A percentile compares a stretch with the other conserved stretches of the same genome.
Evolutionary conservation across 495 filamentous ascomycete genomes (phyloP).

Genomic region (Friedmanniomyces endolithicus): DNA sequence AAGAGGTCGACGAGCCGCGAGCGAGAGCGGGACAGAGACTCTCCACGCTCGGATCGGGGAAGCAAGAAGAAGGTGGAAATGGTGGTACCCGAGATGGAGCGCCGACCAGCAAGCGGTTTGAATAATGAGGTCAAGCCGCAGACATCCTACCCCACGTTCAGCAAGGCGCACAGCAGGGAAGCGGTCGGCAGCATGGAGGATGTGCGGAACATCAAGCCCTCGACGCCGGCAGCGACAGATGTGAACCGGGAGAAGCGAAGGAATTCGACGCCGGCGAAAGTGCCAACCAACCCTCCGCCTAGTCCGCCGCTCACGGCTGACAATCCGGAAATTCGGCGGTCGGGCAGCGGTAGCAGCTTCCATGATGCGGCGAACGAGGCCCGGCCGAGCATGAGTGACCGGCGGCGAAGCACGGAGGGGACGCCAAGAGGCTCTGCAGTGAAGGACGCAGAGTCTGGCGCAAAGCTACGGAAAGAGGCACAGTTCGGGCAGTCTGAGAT

Average conservation of each 20-base stretch:
- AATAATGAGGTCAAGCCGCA: constrained; percentile 37
- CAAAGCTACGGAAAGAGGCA: constrained; percentile 23
- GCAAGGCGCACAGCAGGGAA: constrained; percentile 82
- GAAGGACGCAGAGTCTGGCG: constrained; percentile 21
- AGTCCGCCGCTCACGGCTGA: constrained; percentile 51
- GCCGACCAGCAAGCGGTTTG: constrained; percentile 25
- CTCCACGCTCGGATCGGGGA: background rate
- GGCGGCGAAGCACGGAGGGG: constrained; percentile 29
- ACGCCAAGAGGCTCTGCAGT: constrained; percentile 11
- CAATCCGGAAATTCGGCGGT: constrained; percentile 38
- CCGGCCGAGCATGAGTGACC: constrained; percentile 33
- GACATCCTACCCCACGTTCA: constrained; percentile 74
- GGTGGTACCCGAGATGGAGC: constrained; percentile 33
- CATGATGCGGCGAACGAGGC: constrained; percentile 25
- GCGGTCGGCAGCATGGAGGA: constrained; percentile 51
- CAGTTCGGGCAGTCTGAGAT: constrained; percentile 13
- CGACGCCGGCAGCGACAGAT: constrained; percentile 72
- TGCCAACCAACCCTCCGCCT: constrained; percentile 36
- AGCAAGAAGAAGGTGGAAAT: constrained; percentile 18
- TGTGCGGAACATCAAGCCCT: constrained; percentile 40
- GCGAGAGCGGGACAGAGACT: constrained; percentile 13
- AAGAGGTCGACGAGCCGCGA: constrained; percentile 3
- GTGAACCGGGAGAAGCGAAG: constrained; percentile 41
- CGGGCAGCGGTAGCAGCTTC: constrained; percentile 35
- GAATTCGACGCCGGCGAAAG: constrained; percentile 12